Evolutionary conservation across 768 basidiomycete species (phyloP), one percentile per base, ranked within the genome.

Genomic region (Leccinum pellstonianum): DNA sequence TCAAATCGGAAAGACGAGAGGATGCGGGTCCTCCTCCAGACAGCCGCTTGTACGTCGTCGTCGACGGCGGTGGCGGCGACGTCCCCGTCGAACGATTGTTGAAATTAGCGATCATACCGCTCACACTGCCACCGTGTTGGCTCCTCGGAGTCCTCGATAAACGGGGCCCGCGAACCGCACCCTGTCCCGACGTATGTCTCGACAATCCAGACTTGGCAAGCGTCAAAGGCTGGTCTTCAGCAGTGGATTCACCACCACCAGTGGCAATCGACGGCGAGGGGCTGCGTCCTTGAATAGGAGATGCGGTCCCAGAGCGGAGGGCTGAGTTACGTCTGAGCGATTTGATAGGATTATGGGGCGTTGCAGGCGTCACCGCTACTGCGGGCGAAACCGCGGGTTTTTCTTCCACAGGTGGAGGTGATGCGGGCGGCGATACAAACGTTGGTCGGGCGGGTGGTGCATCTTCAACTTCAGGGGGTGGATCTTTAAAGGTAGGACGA

Each of bases 401-500:
- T 64, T 66, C 72, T 43, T 73, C 48, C 0, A 3, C n/a, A 8
- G 58, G 37, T 9, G 65, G 69, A 43, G 73, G 73, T 8, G 72
- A 73, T 50, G 64, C 33, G 27, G 65, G 65, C 43, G 66, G 62
- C 29, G 62, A 57, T 62, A 67, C 54, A 64, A 65, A 64, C n/a
- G 52, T 51, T 35, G 64, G 62, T 17, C 64, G 67, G 6, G 35
- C 37, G 57, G 41, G 69, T 51, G 47, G 55, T 23, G 31, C 68
- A 43, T 83, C 79, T 54, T 84, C 83, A 25, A 73, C 63, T 73
- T 87, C 87, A 4, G 84, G 83, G 25, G 84, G 82, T 8, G 86
- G 87, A 56, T 86, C 85, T 66, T 79, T 87, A 73, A 87, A 90
- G 0, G 70, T 58, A 5, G 86, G 86, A 35, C 76, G 76, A 4